Percentiles rank a stretch among this genome's conserved stretches.
phyloP scores from a whole-genome alignment of 177 flowering plant genomes.

The Vitis hybrid region DNA sequence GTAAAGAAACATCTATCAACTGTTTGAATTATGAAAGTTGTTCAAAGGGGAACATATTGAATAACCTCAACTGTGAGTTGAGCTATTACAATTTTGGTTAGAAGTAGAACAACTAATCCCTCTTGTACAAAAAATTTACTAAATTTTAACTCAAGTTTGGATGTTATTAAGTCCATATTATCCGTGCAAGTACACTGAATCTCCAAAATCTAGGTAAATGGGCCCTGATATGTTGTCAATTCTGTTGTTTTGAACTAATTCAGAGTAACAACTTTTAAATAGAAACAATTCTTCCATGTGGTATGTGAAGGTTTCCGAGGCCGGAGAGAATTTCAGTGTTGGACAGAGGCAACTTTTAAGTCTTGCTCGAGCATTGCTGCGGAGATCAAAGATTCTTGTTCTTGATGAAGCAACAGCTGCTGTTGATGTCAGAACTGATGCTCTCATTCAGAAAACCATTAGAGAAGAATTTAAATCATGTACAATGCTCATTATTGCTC shows the following conservation, averaged over 20 bases:
- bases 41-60: too few species aligned
- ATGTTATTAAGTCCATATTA: not conserved
- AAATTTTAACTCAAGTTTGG: not conserved
- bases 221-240: too few species aligned
- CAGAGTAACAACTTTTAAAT: too few species aligned
- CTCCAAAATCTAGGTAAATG: too few species aligned
- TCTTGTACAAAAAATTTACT: not conserved
- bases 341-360: constrained; percentile 98
- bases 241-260: too few species aligned
- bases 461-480: constrained; percentile 93
- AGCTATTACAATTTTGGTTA: not conserved
- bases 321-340: constrained; percentile 98
- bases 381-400: constrained; percentile 95
- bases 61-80: not conserved
- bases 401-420: constrained; percentile 99
- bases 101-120: not conserved
- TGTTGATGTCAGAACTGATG: constrained; percentile 98
- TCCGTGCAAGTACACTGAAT: not conserved
- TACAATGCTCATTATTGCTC: constrained; percentile 98
- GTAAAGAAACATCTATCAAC: too few species aligned
- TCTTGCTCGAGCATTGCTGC: constrained; percentile 93
- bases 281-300: not conserved
- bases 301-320: constrained; percentile 76
- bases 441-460: constrained; percentile 94
- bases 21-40: too few species aligned